Evolutionary conservation across 345 rosid genomes (phyloP).

Genomic region (Linum trigynum): DNA sequence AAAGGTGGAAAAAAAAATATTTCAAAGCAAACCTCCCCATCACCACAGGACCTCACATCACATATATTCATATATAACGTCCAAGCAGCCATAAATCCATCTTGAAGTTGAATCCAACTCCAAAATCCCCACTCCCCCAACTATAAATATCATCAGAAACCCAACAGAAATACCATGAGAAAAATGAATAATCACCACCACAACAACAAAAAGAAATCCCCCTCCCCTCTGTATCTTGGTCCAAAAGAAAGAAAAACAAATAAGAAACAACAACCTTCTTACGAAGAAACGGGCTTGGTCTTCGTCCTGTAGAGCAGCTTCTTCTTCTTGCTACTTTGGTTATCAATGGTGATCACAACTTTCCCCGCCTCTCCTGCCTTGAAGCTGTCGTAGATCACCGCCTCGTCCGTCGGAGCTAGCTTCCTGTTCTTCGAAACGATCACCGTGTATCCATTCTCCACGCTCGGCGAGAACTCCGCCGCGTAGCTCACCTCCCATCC

Average conservation of each 20-base stretch:
- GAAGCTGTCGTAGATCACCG: slow-evolving; percentile 27
- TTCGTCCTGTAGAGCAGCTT: slow-evolving; percentile 41
- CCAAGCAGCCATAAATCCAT: neutral
- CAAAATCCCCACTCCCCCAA: neutral
- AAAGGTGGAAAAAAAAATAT: too few relatives aligned
- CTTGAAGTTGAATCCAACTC: neutral
- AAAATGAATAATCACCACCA: too few relatives aligned
- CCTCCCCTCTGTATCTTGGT: too few relatives aligned
- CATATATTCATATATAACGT: neutral
- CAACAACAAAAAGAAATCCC: neutral
- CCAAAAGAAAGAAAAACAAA: neutral
- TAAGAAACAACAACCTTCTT: neutral
- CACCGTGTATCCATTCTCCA: slow-evolving; percentile 34
- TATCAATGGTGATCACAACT: slow-evolving; percentile 32
- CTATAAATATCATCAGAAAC: too few relatives aligned
- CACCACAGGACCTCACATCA: neutral
- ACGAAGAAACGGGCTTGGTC: slow-evolving; percentile 20
- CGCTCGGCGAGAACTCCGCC: slow-evolving; percentile 35
- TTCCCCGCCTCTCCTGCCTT: slow-evolving; percentile 37
- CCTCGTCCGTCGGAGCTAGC: slow-evolving; percentile 23
- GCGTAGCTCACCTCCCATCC: slow-evolving; percentile 48
- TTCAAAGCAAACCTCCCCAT: neutral
- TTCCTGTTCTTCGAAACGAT: slow-evolving; percentile 35
- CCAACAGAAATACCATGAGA: neutral
- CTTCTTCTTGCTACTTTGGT: slow-evolving; percentile 42